phyloP scores from a whole-genome alignment of 192 early-diverging fungal species.

The Gamsiella multidivaricata region DNA sequence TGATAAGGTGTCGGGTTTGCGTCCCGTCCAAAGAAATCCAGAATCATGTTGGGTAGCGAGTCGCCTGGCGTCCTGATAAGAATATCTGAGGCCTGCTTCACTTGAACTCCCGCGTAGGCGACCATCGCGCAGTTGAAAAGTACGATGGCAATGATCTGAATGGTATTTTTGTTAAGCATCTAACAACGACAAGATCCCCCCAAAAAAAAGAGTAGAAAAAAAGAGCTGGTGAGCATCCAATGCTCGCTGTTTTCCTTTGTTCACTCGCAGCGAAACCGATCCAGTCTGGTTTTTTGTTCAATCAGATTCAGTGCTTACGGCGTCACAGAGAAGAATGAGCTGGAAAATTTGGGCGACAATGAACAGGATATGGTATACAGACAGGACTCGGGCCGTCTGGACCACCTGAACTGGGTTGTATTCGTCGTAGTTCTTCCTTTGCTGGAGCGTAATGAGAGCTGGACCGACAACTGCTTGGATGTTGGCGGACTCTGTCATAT shows the following conservation, averaged over 20 bases:
- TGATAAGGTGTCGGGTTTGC: slow-evolving; percentile 24
- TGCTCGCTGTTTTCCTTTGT: slow-evolving; percentile 1
- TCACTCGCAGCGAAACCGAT: too few relatives aligned
- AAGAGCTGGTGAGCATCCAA: neutral
- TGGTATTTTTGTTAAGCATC: slow-evolving; percentile 92
- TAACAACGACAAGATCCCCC: slow-evolving; percentile 20
- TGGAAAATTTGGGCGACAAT: slow-evolving; percentile 89
- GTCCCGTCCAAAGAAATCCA: slow-evolving; percentile 4
- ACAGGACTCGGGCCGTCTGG: slow-evolving; percentile 61
- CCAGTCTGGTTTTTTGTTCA: neutral
- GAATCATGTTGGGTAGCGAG: slow-evolving; percentile 26
- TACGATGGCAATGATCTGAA: slow-evolving; percentile 86
- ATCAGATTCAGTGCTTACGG: slow-evolving; percentile 58
- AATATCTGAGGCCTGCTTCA: slow-evolving; percentile 46
- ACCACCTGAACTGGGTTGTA: neutral
- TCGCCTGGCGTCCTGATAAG: slow-evolving; percentile 12
- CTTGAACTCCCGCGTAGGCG: slow-evolving; percentile 78
- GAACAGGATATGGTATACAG: slow-evolving; percentile 90
- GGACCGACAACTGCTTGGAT: slow-evolving; percentile 9
- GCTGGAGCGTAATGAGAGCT: neutral
- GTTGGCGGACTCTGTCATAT: slow-evolving; percentile 32
- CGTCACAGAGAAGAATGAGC: slow-evolving; percentile 86
- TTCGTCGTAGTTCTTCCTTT: neutral
- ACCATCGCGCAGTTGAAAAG: slow-evolving; percentile 72
- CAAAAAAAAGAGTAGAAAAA: neutral